Conservation (phyloP, 768 basidiomycete genomes). For the Mrakia frigida region DNA sequence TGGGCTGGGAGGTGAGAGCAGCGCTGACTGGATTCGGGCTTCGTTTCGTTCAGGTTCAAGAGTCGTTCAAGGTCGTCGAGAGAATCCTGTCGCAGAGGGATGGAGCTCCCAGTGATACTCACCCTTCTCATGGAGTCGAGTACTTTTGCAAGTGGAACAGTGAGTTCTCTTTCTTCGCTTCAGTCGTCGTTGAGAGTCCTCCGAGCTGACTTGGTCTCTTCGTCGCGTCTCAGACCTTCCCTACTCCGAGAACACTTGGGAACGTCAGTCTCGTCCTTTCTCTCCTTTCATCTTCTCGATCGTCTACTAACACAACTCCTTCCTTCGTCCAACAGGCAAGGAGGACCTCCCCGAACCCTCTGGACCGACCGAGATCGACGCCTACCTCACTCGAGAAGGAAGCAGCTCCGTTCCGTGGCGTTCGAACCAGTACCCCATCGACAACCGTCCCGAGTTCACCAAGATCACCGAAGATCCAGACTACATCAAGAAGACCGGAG, state of each 20-base stretch:
- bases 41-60: constrained; percentile 47
- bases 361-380: constrained; percentile 70
- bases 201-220: background rate
- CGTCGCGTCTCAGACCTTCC: constrained; percentile 51
- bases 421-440: constrained; percentile 61
- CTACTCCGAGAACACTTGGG: constrained; percentile 96
- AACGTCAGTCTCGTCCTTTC: constrained; percentile 45
- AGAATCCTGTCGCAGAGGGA: constrained; percentile 78
- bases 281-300: too few species aligned
- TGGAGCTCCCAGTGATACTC: constrained; percentile 35
- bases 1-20: background rate
- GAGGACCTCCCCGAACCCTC: constrained; percentile 43
- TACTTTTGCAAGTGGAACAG: constrained; percentile 98
- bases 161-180: constrained; percentile 26
- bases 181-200: background rate
- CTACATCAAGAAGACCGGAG: constrained; percentile 72
- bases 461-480: constrained; percentile 84
- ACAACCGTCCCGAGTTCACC: constrained; percentile 68
- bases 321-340: constrained; percentile 39
- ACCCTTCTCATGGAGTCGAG: constrained; percentile 38
- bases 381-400: constrained; percentile 68
- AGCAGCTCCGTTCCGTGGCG: constrained; percentile 80
- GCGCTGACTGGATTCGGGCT: too few species aligned
- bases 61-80: constrained; percentile 85
- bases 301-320: too few species aligned